phyloP scores from a whole-genome alignment of 495 filamentous ascomycete genomes.

The Letharia lupina region DNA sequence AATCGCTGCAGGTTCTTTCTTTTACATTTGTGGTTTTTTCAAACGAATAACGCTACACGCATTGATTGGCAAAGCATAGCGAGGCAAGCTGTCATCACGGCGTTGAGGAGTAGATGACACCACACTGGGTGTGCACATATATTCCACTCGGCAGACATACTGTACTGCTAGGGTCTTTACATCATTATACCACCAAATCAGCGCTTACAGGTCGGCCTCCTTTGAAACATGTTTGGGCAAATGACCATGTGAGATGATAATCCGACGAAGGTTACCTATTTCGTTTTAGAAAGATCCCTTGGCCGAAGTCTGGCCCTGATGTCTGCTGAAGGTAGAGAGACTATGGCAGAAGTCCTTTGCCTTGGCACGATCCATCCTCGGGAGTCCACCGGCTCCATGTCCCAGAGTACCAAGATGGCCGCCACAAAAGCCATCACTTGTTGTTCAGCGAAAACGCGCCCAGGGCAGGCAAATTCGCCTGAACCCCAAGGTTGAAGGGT shows the following conservation, averaged over 20 bases:
- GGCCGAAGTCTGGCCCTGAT: conserved; percentile 2
- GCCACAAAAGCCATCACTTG: conserved; percentile 42
- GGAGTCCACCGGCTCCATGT: conserved; percentile 32
- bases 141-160: background rate
- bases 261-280: background rate
- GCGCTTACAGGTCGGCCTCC: background rate
- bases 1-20: background rate
- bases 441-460: conserved; percentile 36
- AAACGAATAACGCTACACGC: background rate
- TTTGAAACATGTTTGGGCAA: background rate
- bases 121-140: background rate
- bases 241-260: background rate
- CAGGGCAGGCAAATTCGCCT: conserved; percentile 14
- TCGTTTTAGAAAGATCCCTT: background rate
- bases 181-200: background rate
- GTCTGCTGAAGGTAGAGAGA: conserved; percentile 8
- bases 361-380: conserved; percentile 10
- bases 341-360: background rate
- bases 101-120: background rate
- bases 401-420: conserved; percentile 43
- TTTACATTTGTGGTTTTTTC: background rate
- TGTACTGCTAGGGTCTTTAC: background rate
- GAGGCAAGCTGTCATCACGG: background rate
- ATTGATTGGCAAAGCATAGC: background rate
- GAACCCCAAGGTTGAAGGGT: background rate